Conservation (phyloP, 768 basidiomycete genomes). For the Tremella mesenterica region DNA sequence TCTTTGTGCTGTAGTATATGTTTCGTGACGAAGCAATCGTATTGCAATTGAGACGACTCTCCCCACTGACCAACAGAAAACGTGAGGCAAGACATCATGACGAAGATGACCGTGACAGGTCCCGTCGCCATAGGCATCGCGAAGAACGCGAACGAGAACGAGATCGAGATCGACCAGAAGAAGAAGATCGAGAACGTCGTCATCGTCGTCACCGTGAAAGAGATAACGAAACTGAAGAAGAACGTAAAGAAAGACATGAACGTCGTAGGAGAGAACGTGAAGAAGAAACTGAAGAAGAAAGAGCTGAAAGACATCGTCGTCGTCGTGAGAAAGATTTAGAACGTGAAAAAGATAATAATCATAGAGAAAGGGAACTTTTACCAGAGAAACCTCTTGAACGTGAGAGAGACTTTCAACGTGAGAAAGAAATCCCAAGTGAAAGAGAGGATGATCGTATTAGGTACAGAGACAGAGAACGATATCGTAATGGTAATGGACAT, state of each 20-base stretch:
- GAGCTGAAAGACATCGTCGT: constrained; percentile 13
- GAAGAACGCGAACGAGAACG: constrained; percentile 14
- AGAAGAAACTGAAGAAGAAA: constrained; percentile 20
- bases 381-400: neutral
- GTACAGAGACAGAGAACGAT: constrained; percentile 44
- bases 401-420: constrained; percentile 10
- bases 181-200: constrained; percentile 4
- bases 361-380: neutral
- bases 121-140: constrained; percentile 44
- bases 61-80: constrained; percentile 25
- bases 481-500: constrained; percentile 22
- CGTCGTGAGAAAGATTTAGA: constrained; percentile 20
- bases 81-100: constrained; percentile 53
- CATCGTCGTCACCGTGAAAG: constrained; percentile 11
- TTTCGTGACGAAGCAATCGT: no score
- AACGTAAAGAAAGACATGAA: constrained; percentile 12
- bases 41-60: neutral
- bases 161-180: constrained; percentile 4
- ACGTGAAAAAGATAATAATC: constrained; percentile 11
- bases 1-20: neutral
- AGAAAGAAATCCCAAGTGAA: neutral
- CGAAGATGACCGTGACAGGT: constrained; percentile 46
- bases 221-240: constrained; percentile 23
- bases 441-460: neutral
- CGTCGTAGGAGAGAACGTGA: constrained; percentile 1